Percentiles rank a stretch among this genome's conserved stretches.
Conservation (phyloP, 768 basidiomycete species). For the Leucocoprinus leucothites region DNA sequence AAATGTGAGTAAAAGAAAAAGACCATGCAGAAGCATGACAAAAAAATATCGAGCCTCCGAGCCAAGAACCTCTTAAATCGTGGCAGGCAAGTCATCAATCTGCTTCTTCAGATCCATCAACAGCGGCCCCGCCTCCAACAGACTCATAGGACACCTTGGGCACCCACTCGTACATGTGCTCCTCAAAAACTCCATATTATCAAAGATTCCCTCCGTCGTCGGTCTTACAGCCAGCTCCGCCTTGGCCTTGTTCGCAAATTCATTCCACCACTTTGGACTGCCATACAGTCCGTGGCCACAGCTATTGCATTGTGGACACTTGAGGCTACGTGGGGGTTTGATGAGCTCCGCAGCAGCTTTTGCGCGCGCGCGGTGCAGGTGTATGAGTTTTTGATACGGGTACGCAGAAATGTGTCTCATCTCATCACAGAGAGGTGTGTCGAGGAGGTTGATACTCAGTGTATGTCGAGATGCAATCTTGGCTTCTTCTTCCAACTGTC, state of each 20-base stretch:
- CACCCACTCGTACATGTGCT: slow-evolving; percentile 46
- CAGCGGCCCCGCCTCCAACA: slow-evolving; percentile 58
- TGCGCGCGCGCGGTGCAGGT: slow-evolving; percentile 56
- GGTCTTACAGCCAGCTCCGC: slow-evolving; percentile 57
- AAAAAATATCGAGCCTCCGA: no score
- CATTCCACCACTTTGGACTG: slow-evolving; percentile 71
- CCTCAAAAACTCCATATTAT: slow-evolving; percentile 50
- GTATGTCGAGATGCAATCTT: slow-evolving; percentile 58
- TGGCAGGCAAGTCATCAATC: slow-evolving; percentile 51
- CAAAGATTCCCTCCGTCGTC: slow-evolving; percentile 57
- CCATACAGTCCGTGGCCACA: slow-evolving; percentile 38
- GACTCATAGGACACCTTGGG: slow-evolving; percentile 61
- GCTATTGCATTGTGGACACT: slow-evolving; percentile 70
- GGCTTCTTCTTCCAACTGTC: slow-evolving; percentile 56
- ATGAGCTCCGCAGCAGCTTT: slow-evolving; percentile 47
- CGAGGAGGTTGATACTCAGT: slow-evolving; percentile 49
- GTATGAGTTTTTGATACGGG: slow-evolving; percentile 62
- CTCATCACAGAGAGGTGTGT: slow-evolving; percentile 56
- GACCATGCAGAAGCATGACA: background rate
- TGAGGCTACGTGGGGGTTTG: slow-evolving; percentile 30
- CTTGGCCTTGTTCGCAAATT: slow-evolving; percentile 54
- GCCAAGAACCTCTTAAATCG: slow-evolving; percentile 17
- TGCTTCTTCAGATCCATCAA: slow-evolving; percentile 49
- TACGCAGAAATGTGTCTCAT: slow-evolving; percentile 63
- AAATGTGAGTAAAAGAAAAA: background rate